These are phyloP conservation scores for Botrytis deweyae DNA, from an alignment of 2,329 filamentous ascomycete genomes.

Conservation along the genomic window DNA sequence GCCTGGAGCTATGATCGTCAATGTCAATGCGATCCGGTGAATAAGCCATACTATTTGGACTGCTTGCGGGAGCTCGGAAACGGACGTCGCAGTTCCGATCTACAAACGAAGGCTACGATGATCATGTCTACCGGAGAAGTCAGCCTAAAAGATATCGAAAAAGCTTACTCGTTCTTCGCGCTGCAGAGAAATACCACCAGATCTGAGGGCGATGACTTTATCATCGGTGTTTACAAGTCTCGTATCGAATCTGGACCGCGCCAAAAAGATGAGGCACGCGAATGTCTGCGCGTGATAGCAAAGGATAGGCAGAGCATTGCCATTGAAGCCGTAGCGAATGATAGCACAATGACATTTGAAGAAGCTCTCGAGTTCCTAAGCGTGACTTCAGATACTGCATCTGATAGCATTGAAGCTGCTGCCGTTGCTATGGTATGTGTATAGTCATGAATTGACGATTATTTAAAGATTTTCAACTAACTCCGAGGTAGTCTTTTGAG, in stretches of 20 bases:
- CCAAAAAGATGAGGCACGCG: conserved; percentile 55
- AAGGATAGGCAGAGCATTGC: conserved; percentile 54
- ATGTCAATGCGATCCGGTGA: conserved; percentile 52
- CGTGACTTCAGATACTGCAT: conserved; percentile 37
- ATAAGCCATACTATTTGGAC: conserved; percentile 61
- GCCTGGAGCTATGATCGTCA: conserved; percentile 63
- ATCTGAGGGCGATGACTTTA: conserved; percentile 52
- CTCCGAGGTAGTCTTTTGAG: conserved; percentile 32
- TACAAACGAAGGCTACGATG: conserved; percentile 57
- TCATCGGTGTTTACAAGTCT: conserved; percentile 61
- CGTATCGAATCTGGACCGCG: conserved; percentile 54
- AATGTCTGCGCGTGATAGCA: conserved; percentile 59
- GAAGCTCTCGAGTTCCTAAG: conserved; percentile 64
- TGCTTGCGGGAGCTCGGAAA: conserved; percentile 60
- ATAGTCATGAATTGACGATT: neutral
- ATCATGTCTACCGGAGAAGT: conserved; percentile 59
- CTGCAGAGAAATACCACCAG: conserved; percentile 47
- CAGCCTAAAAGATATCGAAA: conserved; percentile 54
- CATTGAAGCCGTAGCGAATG: conserved; percentile 58
- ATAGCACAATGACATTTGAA: conserved; percentile 56
- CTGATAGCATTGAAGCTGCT: conserved; percentile 38
- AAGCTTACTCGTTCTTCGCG: conserved; percentile 60
- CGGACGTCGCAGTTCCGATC: conserved; percentile 49
- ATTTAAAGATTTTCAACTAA: conserved; percentile 10
- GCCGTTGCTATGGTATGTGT: conserved; percentile 38